Percentiles rank a stretch among this genome's conserved stretches.
Conservation (phyloP, 176 grass and related monocot species). For the Typha latifolia region DNA sequence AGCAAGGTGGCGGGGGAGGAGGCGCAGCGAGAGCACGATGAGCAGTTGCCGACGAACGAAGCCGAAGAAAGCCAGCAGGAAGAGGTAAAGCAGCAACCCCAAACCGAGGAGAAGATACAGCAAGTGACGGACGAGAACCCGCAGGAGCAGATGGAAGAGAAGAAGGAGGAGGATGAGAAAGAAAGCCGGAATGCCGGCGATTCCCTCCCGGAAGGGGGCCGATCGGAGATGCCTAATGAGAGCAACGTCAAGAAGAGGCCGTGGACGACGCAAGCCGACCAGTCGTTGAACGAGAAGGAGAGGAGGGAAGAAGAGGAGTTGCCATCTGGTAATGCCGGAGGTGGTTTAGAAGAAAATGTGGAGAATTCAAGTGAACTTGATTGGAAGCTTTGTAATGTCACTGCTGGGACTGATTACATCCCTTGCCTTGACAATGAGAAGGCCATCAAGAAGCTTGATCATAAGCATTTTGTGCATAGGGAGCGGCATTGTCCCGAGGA, state of each 20-base stretch:
- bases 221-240: constrained; percentile 1
- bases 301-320: constrained; percentile 31
- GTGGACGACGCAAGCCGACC: constrained; percentile 64
- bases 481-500: constrained; percentile 92
- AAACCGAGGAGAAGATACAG: background rate
- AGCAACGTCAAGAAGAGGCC: constrained; percentile 23
- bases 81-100: background rate
- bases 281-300: constrained; percentile 69
- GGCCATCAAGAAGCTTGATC: constrained; percentile 86
- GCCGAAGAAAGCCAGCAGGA: constrained; percentile 25
- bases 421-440: constrained; percentile 90
- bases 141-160: constrained; percentile 7
- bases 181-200: constrained; percentile 9
- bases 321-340: constrained; percentile 15
- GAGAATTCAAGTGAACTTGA: constrained; percentile 28
- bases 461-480: constrained; percentile 69
- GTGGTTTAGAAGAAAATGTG: constrained; percentile 6
- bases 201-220: constrained; percentile 5
- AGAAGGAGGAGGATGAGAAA: constrained; percentile 7
- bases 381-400: constrained; percentile 60
- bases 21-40: constrained; percentile 23
- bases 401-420: constrained; percentile 69
- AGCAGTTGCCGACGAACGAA: constrained; percentile 19
- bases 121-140: constrained; percentile 22
- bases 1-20: constrained; percentile 35